Conservation (phyloP, 148 eudicot species). For the Talinum fruticosum region DNA sequence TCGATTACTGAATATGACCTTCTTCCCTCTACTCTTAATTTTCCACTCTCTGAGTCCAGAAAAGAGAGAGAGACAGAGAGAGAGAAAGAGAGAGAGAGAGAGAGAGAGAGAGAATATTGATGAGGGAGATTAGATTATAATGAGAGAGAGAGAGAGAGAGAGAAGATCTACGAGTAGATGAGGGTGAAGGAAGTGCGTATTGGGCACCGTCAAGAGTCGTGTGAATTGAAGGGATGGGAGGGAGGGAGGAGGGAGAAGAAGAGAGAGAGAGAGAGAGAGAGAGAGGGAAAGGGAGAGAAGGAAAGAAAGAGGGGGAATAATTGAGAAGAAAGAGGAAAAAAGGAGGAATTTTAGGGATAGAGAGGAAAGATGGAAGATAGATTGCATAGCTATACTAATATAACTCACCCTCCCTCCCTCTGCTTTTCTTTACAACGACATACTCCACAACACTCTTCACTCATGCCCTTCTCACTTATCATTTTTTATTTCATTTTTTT, state of each 20-base stretch:
- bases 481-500: too few species aligned
- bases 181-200: neutral
- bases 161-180: neutral
- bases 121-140: neutral
- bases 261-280: neutral
- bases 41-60: neutral
- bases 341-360: neutral
- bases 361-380: neutral
- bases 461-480: too few species aligned
- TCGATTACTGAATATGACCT: neutral
- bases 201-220: conserved; percentile 4
- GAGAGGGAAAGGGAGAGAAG: neutral
- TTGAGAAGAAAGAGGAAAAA: neutral
- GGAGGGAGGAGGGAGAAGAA: neutral
- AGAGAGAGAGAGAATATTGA: neutral
- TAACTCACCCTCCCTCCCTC: neutral
- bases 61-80: too few species aligned
- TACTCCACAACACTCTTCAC: too few species aligned
- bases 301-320: neutral
- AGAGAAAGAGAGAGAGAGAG: too few species aligned
- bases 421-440: neutral
- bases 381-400: neutral
- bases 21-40: neutral
- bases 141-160: neutral
- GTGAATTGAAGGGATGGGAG: neutral